These are phyloP conservation scores for Cyclotella kingstonii DNA, from an alignment of 108 stramenopile genomes.

Conservation along the genomic window DNA sequence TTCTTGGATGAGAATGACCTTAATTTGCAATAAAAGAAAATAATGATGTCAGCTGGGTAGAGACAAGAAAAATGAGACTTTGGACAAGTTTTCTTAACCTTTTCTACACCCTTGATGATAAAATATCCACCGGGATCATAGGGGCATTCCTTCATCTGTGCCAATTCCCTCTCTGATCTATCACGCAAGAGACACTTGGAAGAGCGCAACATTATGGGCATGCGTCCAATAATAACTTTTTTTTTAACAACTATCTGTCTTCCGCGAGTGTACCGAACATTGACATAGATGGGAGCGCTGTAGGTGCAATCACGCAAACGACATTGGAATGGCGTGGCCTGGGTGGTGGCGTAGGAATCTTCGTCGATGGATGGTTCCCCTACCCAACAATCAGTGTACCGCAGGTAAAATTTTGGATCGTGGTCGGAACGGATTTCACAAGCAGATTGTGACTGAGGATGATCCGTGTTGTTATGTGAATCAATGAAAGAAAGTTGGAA, in stretches of 20 bases:
- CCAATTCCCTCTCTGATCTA: constrained; percentile 83
- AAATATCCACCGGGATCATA: constrained; percentile 99
- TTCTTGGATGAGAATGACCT: constrained; percentile 99
- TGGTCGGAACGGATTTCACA: constrained; percentile 91
- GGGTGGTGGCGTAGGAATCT: constrained; percentile 76
- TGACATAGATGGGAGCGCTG: constrained; percentile 96
- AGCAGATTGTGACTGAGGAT: constrained; percentile 65
- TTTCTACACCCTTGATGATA: constrained; percentile 95
- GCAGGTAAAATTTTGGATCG: constrained; percentile 94
- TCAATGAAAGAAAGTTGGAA: too few species aligned
- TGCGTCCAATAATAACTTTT: constrained; percentile 76
- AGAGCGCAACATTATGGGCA: constrained; percentile 97
- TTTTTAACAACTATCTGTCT: constrained; percentile 90
- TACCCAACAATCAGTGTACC: constrained; percentile 95
- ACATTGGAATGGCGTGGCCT: constrained; percentile 95
- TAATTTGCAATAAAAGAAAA: too few species aligned
- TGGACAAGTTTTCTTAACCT: too few species aligned
- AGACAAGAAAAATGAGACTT: too few species aligned
- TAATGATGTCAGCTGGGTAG: too few species aligned
- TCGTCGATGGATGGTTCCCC: constrained; percentile 93
- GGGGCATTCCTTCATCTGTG: constrained; percentile 95
- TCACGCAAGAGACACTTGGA: constrained; percentile 87
- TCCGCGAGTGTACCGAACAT: constrained; percentile 94
- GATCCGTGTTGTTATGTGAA: neutral
- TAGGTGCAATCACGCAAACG: constrained; percentile 97